A percentile compares a stretch with the other conserved stretches of the same genome.
Conservation (phyloP, 2,329 filamentous ascomycete species). For the Orbilia quercus region DNA sequence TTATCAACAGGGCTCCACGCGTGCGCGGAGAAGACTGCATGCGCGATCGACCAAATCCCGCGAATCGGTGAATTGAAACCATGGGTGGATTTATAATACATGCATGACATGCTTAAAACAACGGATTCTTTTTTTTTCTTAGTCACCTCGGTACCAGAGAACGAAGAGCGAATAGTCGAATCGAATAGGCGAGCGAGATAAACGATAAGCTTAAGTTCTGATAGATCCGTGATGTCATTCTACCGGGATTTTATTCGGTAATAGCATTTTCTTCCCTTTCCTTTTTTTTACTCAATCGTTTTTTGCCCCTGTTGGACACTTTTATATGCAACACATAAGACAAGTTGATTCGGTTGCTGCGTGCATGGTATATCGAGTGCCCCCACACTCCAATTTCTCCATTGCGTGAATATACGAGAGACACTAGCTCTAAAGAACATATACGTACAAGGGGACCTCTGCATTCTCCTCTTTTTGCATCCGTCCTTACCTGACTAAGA, state of each 20-base stretch:
- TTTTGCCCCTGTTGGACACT: no score
- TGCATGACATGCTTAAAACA: not conserved
- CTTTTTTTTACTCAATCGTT: no score
- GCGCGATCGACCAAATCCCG: slow-evolving; percentile 1
- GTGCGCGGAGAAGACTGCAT: no score
- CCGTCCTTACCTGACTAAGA: slow-evolving; percentile 17
- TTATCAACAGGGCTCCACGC: no score
- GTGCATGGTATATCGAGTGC: no score
- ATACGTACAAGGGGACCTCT: not conserved
- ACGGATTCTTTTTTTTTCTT: no score
- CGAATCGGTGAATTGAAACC: slow-evolving; percentile 3
- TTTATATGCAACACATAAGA: no score
- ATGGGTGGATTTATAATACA: not conserved
- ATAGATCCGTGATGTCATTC: slow-evolving; percentile 19
- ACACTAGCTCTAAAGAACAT: not conserved
- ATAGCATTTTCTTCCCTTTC: no score
- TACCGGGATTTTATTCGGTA: not conserved
- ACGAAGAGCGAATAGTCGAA: not conserved
- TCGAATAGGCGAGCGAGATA: not conserved
- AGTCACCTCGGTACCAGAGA: slow-evolving; percentile 15
- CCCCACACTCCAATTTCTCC: no score
- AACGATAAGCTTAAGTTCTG: not conserved
- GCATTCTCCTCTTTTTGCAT: slow-evolving; percentile 11
- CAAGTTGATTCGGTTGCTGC: no score
- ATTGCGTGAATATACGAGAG: not conserved